phyloP scores from a whole-genome alignment of 179 eudicot species.

The Silene vulgaris region DNA sequence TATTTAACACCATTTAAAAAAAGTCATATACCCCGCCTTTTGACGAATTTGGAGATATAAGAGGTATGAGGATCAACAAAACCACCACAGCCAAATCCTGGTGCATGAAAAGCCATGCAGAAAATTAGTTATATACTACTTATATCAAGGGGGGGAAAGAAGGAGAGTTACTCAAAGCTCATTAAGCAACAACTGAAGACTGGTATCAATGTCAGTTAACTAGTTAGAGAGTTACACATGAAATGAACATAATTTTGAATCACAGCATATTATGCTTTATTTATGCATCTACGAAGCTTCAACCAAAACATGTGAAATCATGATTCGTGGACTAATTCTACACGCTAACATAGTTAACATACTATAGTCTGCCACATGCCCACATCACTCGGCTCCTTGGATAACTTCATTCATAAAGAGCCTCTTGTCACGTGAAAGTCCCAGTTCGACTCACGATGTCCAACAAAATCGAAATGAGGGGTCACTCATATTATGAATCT shows the following conservation, averaged over 20 bases:
- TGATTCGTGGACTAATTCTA: not conserved
- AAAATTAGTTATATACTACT: conserved; percentile 8
- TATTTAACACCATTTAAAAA: conserved; percentile 11
- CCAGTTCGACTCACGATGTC: not conserved
- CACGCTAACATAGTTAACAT: not conserved
- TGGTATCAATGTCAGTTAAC: not conserved
- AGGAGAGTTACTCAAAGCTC: not conserved
- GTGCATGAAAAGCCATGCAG: conserved; percentile 17
- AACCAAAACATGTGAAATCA: not conserved
- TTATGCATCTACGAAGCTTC: not conserved
- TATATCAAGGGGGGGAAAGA: not conserved
- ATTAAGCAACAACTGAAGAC: conserved; percentile 1
- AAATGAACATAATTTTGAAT: conserved; percentile 12
- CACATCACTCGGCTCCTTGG: conserved; percentile 2
- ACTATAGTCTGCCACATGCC: not conserved
- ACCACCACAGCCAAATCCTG: conserved; percentile 99
- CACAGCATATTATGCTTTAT: not conserved
- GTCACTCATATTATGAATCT: not conserved
- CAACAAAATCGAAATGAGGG: not conserved
- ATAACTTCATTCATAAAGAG: not conserved
- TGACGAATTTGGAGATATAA: conserved; percentile 93
- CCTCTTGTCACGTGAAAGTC: not conserved
- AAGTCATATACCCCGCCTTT: conserved; percentile 87
- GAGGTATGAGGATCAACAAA: conserved; percentile 92
- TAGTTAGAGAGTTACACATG: not conserved